Evolutionary conservation across 139 green algal species (phyloP), one percentile per base, ranked within the genome.

Genomic region (Pycnococcus provasolii): DNA sequence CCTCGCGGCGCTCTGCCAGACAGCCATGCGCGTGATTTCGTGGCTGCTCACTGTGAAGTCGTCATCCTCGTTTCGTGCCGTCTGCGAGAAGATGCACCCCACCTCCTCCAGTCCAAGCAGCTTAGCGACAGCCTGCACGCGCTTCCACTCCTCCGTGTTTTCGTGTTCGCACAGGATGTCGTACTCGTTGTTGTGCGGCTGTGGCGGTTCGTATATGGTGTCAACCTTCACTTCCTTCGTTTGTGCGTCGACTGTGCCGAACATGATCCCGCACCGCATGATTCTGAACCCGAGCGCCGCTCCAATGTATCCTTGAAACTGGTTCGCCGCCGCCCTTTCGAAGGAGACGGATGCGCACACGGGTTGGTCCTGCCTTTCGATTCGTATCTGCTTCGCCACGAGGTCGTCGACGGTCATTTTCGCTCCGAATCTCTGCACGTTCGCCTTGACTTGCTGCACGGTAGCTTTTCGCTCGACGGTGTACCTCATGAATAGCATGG

Each of bases 351-450:
- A 84, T 6, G 80, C 72, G 5, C 76, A 79, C 73, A 84, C 40
- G 4, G 90, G 68, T 41, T 86, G 76, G n/a, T 98, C 92, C 80
- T 98, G 92, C 4, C 89, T 80, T 78, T 96, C 91, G 53, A 98
- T 96, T 3, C 87, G 78, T 7, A 84, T 87, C 79, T 96, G 87
- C 53, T 79, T 79, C 1, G 91, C 87, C 43, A 94, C 82, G 60
- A 98, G 81, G 39, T 85, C 80, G 0, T 84, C 80, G n/a, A 96
- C 77, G 3, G 85, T 91, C 86, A 89, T 89, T 46, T 88, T 76
- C 0, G 60, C 55, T 2, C 73, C 80, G 68, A 8, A n/a, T 7
- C 63, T 26, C 2, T 74, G 43, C 1, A 39, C 6, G 51, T 65
- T 44, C 44, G 46, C 8, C 41, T 3, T 2, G 13, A 15, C 42